Percentiles rank a stretch among this genome's conserved stretches.
Conservation (phyloP, 176 grass and related monocot species). For the Bothriochloa decipiens region DNA sequence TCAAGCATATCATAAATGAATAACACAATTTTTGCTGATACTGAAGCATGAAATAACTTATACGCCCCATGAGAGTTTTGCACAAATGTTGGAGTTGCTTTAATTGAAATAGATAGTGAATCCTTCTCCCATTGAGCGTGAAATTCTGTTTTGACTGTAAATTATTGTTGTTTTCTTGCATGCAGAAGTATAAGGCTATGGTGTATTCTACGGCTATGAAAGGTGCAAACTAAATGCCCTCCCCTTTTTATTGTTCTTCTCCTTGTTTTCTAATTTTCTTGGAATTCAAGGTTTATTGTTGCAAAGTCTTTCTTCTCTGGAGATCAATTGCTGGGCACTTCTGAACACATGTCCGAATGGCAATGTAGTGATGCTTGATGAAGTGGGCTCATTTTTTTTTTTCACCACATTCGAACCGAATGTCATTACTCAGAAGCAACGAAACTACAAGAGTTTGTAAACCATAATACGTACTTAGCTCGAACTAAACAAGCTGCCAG, state of each 20-base stretch:
- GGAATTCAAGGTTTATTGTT: background rate
- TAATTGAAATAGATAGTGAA: background rate
- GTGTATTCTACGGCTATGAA: conserved; percentile 40
- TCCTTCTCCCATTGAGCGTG: background rate
- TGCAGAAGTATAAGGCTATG: conserved; percentile 57
- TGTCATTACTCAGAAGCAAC: background rate
- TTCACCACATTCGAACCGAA: background rate
- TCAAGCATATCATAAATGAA: background rate
- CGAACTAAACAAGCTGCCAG: background rate
- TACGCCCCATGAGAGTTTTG: background rate
- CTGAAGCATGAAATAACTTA: background rate
- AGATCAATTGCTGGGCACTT: conserved; percentile 7
- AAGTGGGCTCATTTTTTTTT: background rate
- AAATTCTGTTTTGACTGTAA: conserved; percentile 7
- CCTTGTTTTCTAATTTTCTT: background rate
- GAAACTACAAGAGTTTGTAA: background rate
- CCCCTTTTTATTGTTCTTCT: conserved; percentile 20
- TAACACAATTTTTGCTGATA: background rate
- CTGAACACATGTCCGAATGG: background rate
- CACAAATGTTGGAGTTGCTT: background rate
- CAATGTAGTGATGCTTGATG: background rate
- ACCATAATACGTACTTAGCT: background rate
- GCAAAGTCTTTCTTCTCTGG: conserved; percentile 1
- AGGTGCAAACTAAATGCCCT: conserved; percentile 38
- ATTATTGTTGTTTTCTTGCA: background rate